Percentiles rank a stretch among this genome's conserved stretches.
Conservation (phyloP, 2,329 filamentous ascomycete genomes). For the Fusarium lyarnte region DNA sequence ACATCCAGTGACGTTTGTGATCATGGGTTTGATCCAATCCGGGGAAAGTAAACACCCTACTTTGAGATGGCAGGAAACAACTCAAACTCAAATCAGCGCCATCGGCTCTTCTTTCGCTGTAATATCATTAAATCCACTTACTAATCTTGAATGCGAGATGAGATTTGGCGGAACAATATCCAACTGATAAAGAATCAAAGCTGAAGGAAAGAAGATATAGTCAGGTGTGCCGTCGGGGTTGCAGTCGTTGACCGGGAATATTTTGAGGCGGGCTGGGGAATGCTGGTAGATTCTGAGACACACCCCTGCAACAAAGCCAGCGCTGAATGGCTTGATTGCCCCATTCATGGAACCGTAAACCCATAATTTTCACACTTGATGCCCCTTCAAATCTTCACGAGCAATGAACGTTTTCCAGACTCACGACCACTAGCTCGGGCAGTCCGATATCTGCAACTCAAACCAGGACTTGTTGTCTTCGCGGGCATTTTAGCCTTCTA, state of each 20-base stretch:
- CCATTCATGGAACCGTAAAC: slow-evolving; percentile 19
- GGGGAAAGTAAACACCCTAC: slow-evolving; percentile 28
- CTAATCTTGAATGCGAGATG: slow-evolving; percentile 42
- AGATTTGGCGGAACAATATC: slow-evolving; percentile 30
- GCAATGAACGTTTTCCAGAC: slow-evolving; percentile 26
- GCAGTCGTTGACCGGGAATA: slow-evolving; percentile 28
- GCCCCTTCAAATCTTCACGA: slow-evolving; percentile 39
- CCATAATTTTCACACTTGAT: slow-evolving; percentile 23
- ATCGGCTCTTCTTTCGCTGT: slow-evolving; percentile 41
- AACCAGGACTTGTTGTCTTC: slow-evolving; percentile 21
- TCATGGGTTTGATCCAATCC: slow-evolving; percentile 9
- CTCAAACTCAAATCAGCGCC: slow-evolving; percentile 31
- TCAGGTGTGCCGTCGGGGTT: slow-evolving; percentile 40
- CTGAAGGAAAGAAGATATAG: slow-evolving; percentile 25
- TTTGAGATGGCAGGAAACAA: slow-evolving; percentile 7
- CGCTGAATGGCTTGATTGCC: slow-evolving; percentile 19
- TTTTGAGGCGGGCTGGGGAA: slow-evolving; percentile 41
- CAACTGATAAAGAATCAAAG: slow-evolving; percentile 18
- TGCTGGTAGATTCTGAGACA: slow-evolving; percentile 44
- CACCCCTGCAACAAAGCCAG: slow-evolving; percentile 24
- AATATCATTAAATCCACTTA: slow-evolving; percentile 42
- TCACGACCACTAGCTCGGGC: slow-evolving; percentile 17
- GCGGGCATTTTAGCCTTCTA: slow-evolving; percentile 30
- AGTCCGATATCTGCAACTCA: slow-evolving; percentile 25
- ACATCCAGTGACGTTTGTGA: background rate